Evolutionary conservation across 73 alveolate species (phyloP).

Genomic region (Paramecium sonneborni): DNA sequence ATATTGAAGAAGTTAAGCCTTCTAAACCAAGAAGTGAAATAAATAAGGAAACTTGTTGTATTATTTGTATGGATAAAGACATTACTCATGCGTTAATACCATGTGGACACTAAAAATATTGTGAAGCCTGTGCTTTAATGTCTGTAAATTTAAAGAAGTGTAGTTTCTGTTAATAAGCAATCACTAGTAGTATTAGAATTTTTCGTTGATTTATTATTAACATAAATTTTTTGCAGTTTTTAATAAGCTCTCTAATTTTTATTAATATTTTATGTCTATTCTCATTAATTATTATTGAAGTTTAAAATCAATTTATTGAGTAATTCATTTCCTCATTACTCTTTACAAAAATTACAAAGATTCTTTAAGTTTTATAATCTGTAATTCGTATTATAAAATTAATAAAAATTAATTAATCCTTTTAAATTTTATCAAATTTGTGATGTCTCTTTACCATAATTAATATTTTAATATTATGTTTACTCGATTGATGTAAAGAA

Average conservation of each 20-base stretch:
- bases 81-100: constrained; percentile 1
- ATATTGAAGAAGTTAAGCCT: neutral
- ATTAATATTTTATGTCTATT: too few relatives aligned
- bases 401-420: neutral
- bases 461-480: neutral
- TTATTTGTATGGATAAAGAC: neutral
- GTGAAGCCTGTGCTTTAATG: neutral
- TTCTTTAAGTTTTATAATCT: too few relatives aligned
- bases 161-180: neutral
- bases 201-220: neutral
- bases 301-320: too few relatives aligned
- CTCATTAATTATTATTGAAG: too few relatives aligned
- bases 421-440: neutral
- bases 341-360: too few relatives aligned
- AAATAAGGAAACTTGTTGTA: neutral
- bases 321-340: too few relatives aligned
- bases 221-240: too few relatives aligned
- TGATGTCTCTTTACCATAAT: neutral
- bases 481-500: neutral
- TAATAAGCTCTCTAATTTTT: too few relatives aligned
- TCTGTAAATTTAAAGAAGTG: neutral
- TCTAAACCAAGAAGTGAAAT: neutral
- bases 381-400: too few relatives aligned
- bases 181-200: neutral
- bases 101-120: neutral